These are phyloP conservation scores for Saksenaea vasiformis DNA, from an alignment of 371 early-diverging fungal species.

Conservation along the genomic window DNA sequence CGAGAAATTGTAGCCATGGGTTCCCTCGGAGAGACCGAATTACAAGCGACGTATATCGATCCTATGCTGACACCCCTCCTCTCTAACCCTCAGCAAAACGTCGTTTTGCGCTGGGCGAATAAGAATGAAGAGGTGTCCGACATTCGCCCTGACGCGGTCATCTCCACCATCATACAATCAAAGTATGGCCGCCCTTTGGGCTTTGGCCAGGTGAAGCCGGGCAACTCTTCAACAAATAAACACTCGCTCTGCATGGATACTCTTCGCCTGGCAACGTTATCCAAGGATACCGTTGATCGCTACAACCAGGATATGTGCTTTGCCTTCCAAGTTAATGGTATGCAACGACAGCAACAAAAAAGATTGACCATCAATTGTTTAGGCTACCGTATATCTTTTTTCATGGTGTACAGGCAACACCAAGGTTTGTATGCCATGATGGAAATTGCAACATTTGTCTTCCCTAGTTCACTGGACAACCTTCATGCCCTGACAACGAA, in stretches of 20 bases:
- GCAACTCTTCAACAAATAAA: constrained; percentile 13
- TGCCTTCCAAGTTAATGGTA: constrained; percentile 14
- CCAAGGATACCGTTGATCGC: constrained; percentile 7
- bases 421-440: neutral
- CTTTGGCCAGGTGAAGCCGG: constrained; percentile 14
- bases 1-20: constrained; percentile 15
- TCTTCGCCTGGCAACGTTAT: constrained; percentile 8
- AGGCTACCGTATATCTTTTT: constrained; percentile 11
- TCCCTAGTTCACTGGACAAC: neutral
- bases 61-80: constrained; percentile 9
- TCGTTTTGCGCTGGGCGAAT: constrained; percentile 16
- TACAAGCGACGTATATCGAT: constrained; percentile 17
- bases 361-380: constrained; percentile 12
- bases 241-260: constrained; percentile 15
- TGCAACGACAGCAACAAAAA: constrained; percentile 9
- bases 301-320: constrained; percentile 9
- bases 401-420: neutral
- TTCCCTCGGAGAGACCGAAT: constrained; percentile 17
- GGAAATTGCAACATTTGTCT: neutral
- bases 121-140: constrained; percentile 1
- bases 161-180: constrained; percentile 15
- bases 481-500: neutral
- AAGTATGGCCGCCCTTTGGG: constrained; percentile 1
- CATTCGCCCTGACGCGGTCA: constrained; percentile 14
- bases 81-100: neutral